A percentile compares a stretch with the other conserved stretches of the same genome.
These are phyloP conservation scores for Centella asiatica DNA, from an alignment of 129 eudicot genomes.

Conservation along the genomic window DNA sequence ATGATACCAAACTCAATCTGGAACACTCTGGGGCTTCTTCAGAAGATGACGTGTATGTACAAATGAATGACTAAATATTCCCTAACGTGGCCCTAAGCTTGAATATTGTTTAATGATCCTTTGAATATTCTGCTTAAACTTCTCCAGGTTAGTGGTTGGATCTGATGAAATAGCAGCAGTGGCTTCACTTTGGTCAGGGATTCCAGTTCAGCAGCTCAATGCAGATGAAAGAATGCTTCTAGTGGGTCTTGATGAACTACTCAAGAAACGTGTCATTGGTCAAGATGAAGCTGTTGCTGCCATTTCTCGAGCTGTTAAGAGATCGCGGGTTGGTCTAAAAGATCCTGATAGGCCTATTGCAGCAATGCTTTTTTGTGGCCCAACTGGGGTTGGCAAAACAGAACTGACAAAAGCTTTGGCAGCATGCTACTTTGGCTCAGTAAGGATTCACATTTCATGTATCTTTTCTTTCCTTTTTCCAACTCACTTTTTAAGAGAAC, in stretches of 20 bases:
- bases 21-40: constrained; percentile 22
- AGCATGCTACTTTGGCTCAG: constrained; percentile 78
- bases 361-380: constrained; percentile 90
- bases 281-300: constrained; percentile 93
- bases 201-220: constrained; percentile 69
- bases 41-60: constrained; percentile 60
- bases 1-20: constrained; percentile 20
- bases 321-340: constrained; percentile 82
- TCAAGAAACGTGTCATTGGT: constrained; percentile 76
- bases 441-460: constrained; percentile 23
- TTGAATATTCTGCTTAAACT: constrained; percentile 3
- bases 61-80: neutral
- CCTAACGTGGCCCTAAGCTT: neutral
- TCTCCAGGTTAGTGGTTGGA: constrained; percentile 60
- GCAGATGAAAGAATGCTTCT: constrained; percentile 69
- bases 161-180: constrained; percentile 79
- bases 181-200: constrained; percentile 86
- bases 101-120: neutral
- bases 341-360: constrained; percentile 90
- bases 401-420: constrained; percentile 92
- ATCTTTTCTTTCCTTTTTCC: neutral
- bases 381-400: constrained; percentile 98
- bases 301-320: constrained; percentile 81
- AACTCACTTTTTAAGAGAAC: neutral
- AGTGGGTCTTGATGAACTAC: constrained; percentile 64